These are phyloP conservation scores for Trichoderma koningiopsis DNA, from an alignment of 2,329 filamentous ascomycete species.

Conservation along the genomic window DNA sequence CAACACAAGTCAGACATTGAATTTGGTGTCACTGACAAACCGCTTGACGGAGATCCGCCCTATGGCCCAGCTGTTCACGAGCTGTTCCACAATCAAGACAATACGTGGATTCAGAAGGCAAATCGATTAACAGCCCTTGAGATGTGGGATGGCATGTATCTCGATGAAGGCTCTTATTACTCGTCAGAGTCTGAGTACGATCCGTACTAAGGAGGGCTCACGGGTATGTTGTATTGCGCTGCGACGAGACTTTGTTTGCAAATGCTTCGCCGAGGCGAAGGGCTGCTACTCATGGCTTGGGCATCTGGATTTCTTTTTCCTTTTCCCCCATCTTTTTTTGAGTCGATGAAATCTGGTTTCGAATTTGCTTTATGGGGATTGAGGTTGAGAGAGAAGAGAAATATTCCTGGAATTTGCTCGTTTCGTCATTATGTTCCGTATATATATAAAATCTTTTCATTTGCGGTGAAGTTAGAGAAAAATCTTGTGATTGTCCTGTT, in stretches of 20 bases:
- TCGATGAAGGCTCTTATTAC: not conserved
- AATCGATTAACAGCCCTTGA: constrained; percentile 34
- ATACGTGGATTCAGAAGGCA: constrained; percentile 31
- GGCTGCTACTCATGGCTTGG: not conserved
- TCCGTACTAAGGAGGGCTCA: not conserved
- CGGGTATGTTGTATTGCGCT: not conserved
- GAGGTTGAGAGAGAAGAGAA: not conserved
- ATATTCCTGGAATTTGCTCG: not conserved
- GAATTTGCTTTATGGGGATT: not conserved
- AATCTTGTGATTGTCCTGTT: not conserved
- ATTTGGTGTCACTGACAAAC: not conserved
- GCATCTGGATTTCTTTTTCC: not conserved
- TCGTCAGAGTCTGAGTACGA: not conserved
- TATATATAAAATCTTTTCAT: not conserved
- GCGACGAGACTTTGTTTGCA: not conserved
- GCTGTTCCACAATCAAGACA: constrained; percentile 30
- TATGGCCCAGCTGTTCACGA: constrained; percentile 30
- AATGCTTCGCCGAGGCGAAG: not conserved
- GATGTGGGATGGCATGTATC: constrained; percentile 30
- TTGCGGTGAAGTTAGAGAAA: not conserved
- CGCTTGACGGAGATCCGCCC: constrained; percentile 8
- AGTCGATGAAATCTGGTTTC: not conserved
- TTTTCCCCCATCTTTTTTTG: not conserved
- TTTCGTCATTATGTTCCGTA: not conserved
- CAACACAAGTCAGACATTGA: not conserved